Base-by-base conservation (phyloP, 2,329 filamentous ascomycete genomes). In the Bipolaris sorokiniana region DNA sequence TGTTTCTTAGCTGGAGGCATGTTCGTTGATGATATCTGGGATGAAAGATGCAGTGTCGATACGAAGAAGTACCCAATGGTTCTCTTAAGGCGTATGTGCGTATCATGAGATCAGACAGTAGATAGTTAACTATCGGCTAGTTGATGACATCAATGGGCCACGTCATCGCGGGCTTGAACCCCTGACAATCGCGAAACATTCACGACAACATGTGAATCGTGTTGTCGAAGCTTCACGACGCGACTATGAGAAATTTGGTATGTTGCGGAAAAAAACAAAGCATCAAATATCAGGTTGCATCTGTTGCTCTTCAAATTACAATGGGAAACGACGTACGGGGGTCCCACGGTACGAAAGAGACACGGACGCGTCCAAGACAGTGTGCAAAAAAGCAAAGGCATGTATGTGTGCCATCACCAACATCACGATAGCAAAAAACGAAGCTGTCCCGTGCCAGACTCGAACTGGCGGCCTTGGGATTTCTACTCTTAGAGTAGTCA, bases 381-480 rank as follows among this genome's bases (percentile, higher is more conserved):
- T 3, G 5, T 13, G 15, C 7, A 16, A 46, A 33, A 31, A 20
- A 49, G 36, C 34, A 49, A 41, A 40, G 28, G 10, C 10, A 28
- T 18, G n/a, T 6, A 38, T n/a, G 9, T 37, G 7, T 5, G 26
- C 22, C 10, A 31, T 7, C 7, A 11, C 1, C 7, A 6, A 22
- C 22, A 5, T 3, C 6, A 28, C 6, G 28, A 3, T 1, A 16
- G 16, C 38, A 36, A 58, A 56, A 59, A 56, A 48, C 15, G 38
- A 52, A 38, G 7, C 1, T 64, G 62, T 59, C 62, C 63, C 66
- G 59, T 66, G 61, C 64, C 64, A 68, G 66, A 67, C 60, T 68
- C 66, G 66, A 68, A 68, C 66, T 68, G 64, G 64, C 61, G 66
- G 58, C 66, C 66, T 68, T 67, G 64, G 66, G 66, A 68, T 68